Conservation (phyloP, 2,329 filamentous ascomycete species). For the Biscogniauxia sp. region DNA sequence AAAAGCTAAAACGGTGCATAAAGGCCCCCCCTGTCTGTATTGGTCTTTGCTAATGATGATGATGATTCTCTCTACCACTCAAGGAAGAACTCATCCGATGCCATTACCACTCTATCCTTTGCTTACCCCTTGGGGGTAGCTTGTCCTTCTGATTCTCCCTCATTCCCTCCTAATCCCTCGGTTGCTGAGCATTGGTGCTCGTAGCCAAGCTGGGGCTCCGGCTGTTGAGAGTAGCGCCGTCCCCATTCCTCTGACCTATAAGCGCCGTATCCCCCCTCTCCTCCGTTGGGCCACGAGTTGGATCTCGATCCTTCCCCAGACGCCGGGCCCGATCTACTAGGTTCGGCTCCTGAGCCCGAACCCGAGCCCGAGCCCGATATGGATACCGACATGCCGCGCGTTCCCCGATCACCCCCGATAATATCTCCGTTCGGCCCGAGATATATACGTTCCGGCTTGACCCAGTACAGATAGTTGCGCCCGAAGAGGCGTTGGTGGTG, state of each 20-base stretch:
- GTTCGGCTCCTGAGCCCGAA: too few relatives aligned
- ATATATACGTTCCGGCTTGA: not conserved
- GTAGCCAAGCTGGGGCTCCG: too few relatives aligned
- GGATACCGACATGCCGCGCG: not conserved
- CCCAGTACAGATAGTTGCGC: not conserved
- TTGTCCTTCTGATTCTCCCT: not conserved
- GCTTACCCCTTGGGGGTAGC: not conserved
- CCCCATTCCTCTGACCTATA: not conserved
- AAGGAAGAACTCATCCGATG: not conserved
- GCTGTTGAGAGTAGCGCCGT: not conserved
- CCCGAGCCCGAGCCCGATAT: not conserved
- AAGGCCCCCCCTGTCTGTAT: not conserved
- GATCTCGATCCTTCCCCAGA: not conserved
- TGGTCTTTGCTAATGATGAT: too few relatives aligned
- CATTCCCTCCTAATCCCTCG: not conserved
- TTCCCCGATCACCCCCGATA: not conserved
- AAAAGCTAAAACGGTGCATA: too few relatives aligned
- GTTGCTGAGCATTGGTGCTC: too few relatives aligned
- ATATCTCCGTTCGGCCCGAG: not conserved
- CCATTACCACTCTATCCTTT: not conserved
- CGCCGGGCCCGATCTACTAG: too few relatives aligned
- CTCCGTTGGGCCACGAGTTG: not conserved
- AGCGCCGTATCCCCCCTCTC: not conserved
- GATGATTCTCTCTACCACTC: too few relatives aligned
- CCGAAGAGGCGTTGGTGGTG: conserved; percentile 7